Percentiles rank a stretch among this genome's conserved stretches.
Conservation (phyloP, 2,329 filamentous ascomycete species). For the Penicillium sp. region DNA sequence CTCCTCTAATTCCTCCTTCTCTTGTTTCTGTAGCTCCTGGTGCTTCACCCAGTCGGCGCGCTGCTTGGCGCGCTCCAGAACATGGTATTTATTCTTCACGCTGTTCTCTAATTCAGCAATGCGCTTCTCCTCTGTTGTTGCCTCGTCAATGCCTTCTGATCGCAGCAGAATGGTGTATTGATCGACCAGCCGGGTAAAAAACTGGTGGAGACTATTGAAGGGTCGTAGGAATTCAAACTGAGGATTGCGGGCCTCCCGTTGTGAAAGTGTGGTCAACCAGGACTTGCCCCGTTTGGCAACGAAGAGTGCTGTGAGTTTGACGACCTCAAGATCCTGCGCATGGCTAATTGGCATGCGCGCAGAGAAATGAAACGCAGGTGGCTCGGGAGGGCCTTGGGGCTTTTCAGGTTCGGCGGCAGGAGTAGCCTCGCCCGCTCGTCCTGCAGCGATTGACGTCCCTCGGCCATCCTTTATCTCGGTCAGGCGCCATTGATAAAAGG, state of each 20-base stretch:
- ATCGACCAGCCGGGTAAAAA: conserved; percentile 87
- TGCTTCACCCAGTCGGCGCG: conserved; percentile 84
- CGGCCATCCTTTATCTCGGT: conserved; percentile 81
- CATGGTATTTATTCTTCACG: conserved; percentile 73
- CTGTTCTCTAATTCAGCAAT: conserved; percentile 73
- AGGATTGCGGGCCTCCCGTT: conserved; percentile 83
- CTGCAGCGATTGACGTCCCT: conserved; percentile 74
- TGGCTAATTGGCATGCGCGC: conserved; percentile 97
- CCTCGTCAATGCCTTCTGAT: conserved; percentile 64
- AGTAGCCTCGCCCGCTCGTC: conserved; percentile 64
- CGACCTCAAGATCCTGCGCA: conserved; percentile 79
- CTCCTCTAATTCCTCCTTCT: conserved; percentile 84
- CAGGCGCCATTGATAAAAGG: conserved; percentile 89
- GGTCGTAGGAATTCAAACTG: conserved; percentile 96
- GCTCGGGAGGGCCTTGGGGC: conserved; percentile 78
- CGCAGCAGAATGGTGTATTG: conserved; percentile 83
- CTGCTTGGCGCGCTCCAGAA: conserved; percentile 77
- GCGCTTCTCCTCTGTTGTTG: conserved; percentile 63
- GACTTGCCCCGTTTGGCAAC: conserved; percentile 89
- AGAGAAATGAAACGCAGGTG: conserved; percentile 86
- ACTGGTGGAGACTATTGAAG: conserved; percentile 94
- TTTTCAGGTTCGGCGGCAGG: conserved; percentile 59
- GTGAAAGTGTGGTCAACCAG: conserved; percentile 86
- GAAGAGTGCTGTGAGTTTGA: conserved; percentile 79
- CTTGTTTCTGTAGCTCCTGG: conserved; percentile 75